These are phyloP conservation scores for Neoconidiobolus thromboides DNA, from an alignment of 371 early-diverging fungal species.

Conservation along the genomic window DNA sequence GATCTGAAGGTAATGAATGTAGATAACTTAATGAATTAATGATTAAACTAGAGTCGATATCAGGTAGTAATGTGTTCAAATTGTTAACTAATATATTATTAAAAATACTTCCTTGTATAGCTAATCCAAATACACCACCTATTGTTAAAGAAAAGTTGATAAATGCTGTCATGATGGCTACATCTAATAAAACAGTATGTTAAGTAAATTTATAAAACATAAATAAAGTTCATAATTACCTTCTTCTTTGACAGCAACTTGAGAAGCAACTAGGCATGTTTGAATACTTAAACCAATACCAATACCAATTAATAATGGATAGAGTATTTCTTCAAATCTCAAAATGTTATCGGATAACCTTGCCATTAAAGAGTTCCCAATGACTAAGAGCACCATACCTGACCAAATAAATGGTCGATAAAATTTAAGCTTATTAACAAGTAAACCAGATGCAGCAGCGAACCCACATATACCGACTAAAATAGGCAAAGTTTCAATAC, in stretches of 20 bases:
- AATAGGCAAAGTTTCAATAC: slow-evolving; percentile 32
- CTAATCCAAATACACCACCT: slow-evolving; percentile 50
- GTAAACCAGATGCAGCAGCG: slow-evolving; percentile 12
- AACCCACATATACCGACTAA: slow-evolving; percentile 17
- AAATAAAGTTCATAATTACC: slow-evolving; percentile 43
- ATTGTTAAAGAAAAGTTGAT: slow-evolving; percentile 38
- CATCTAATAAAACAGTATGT: slow-evolving; percentile 23
- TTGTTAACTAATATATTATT: slow-evolving; percentile 16
- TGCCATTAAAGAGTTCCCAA: background rate
- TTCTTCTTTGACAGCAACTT: slow-evolving; percentile 13
- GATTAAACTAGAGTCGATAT: background rate
- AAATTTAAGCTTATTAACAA: slow-evolving; percentile 13
- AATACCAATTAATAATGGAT: slow-evolving; percentile 16
- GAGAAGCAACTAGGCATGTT: background rate
- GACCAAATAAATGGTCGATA: background rate
- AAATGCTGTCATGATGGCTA: slow-evolving; percentile 36
- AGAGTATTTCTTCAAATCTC: background rate
- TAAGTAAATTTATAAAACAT: slow-evolving; percentile 46
- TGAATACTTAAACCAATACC: background rate
- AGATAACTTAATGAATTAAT: background rate
- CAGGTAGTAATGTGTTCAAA: background rate
- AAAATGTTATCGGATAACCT: background rate
- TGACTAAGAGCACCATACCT: background rate
- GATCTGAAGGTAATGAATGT: background rate
- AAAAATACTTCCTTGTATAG: slow-evolving; percentile 28